Evolutionary conservation across 2,329 filamentous ascomycete species (phyloP).

Genomic region (Sporothrix brasiliensis): DNA sequence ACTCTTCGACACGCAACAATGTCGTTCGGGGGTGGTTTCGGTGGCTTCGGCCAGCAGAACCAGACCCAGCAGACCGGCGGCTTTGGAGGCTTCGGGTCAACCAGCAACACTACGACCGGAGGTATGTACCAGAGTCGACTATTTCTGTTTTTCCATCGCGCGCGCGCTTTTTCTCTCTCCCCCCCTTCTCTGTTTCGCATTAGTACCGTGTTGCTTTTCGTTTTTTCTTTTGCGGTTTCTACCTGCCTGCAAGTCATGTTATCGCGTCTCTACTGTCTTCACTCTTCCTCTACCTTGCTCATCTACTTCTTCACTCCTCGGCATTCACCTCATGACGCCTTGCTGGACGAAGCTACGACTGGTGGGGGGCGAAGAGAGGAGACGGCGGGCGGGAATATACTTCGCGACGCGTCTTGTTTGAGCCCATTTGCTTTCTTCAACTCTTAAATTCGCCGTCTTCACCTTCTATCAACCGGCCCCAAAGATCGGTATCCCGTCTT

Average conservation of each 20-base stretch:
- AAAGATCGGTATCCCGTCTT: not conserved
- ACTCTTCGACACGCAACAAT: slow-evolving; percentile 45
- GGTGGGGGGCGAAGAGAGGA: not conserved
- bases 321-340: slow-evolving; percentile 17
- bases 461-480: not conserved
- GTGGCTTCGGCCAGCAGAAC: slow-evolving; percentile 64
- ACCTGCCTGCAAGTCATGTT: not conserved
- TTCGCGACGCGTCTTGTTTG: not conserved
- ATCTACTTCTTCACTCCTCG: not conserved
- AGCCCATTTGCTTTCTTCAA: not conserved
- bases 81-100: slow-evolving; percentile 61
- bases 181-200: no score
- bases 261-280: not conserved
- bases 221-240: not conserved
- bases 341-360: not conserved
- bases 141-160: not conserved
- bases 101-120: slow-evolving; percentile 47
- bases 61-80: slow-evolving; percentile 43
- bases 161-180: slow-evolving; percentile 5
- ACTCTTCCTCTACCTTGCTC: not conserved
- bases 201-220: slow-evolving; percentile 24
- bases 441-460: not conserved
- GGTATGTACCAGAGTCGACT: slow-evolving; percentile 52
- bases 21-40: slow-evolving; percentile 58
- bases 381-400: not conserved